Evolutionary conservation across 352 stramenopile species (phyloP), one percentile per base, ranked within the genome.

Genomic region (Pythium plurisporium): DNA sequence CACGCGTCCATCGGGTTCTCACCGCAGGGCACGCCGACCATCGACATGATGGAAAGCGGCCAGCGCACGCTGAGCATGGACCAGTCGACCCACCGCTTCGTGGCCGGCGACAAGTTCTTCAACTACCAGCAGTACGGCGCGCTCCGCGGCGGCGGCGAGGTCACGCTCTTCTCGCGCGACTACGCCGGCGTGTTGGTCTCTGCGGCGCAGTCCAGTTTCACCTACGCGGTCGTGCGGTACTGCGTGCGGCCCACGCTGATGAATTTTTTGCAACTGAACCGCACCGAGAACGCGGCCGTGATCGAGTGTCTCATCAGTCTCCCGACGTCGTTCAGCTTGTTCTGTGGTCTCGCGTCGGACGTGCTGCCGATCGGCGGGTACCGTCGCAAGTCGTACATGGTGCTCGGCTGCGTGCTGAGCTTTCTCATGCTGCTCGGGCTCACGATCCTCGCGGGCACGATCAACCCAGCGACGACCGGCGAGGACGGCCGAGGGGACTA

Each of bases 341-440:
- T 96, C 29, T 74, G 91, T 56, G 91, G 89, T 11, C 71, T 96
- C 37, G 33, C 96, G n/a, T 93, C 77, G 19, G 91, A 97, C 59
- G 79, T 87, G 29, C 64, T 88, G 41, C 89, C 91, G 6, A 92
- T 97, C 55, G 73, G 64, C 33, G 84, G 87, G 41, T 93, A 88
- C 64, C 87, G 84, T 7, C 76, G 89, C 45, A 96, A 96, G 72
- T 89, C 87, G 19, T 97, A 97, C 70, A 96, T 97, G 72, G 76
- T 94, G 26, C 66, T 87, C 11, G 91, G 91, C 47, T 77, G 65
- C 22, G 17, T 76, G 25, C 17, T 91, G 15, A 82, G 69, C 44
- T 83, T 87, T 42, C 29, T 73, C 41, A 80, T 76, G 61, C 75
- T 75, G 14, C 17, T 74, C 6, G 45, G 45, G 23, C 71, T 79